phyloP scores from a whole-genome alignment of 768 basidiomycete genomes.

The Polyporus arcularius region DNA sequence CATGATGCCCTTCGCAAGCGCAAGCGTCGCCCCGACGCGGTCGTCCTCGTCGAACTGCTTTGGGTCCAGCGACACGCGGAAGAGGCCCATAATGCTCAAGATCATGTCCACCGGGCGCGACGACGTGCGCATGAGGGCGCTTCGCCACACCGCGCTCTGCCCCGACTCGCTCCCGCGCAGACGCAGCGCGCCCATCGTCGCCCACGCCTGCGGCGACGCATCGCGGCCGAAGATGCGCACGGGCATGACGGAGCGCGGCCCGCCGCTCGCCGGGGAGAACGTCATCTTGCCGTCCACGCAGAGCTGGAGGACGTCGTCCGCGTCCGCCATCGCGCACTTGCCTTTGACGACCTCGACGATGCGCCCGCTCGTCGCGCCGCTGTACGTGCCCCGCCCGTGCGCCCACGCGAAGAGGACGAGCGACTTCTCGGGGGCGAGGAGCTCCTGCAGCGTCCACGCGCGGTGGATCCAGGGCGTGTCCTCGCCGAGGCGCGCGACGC shows the following conservation, averaged over 20 bases:
- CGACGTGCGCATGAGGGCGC: conserved; percentile 19
- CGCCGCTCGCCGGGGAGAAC: not conserved
- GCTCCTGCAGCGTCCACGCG: conserved; percentile 26
- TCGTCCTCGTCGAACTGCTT: conserved; percentile 8
- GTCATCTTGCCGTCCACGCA: conserved; percentile 4
- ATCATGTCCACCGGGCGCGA: conserved; percentile 17
- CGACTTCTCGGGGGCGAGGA: conserved; percentile 11
- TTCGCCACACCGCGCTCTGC: conserved; percentile 5
- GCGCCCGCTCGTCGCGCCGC: not conserved
- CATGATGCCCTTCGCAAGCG: conserved; percentile 11
- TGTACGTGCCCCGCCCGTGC: not conserved
- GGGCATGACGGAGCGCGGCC: not conserved
- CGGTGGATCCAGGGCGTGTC: conserved; percentile 22
- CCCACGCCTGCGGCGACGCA: conserved; percentile 1
- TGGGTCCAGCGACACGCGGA: conserved; percentile 9
- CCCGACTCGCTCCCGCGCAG: conserved; percentile 5
- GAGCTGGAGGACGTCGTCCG: conserved; percentile 4
- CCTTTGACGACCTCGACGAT: conserved; percentile 5
- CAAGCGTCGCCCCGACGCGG: conserved; percentile 10
- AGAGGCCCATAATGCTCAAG: conserved; percentile 19
- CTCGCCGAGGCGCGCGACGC: conserved; percentile 18
- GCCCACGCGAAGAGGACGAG: conserved; percentile 14
- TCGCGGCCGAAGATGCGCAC: conserved; percentile 1
- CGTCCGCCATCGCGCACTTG: conserved; percentile 9
- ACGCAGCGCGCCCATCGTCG: conserved; percentile 10